phyloP scores from a whole-genome alignment of 1,139 yeast species.

The Lodderomyces pseudojiufengensis region DNA sequence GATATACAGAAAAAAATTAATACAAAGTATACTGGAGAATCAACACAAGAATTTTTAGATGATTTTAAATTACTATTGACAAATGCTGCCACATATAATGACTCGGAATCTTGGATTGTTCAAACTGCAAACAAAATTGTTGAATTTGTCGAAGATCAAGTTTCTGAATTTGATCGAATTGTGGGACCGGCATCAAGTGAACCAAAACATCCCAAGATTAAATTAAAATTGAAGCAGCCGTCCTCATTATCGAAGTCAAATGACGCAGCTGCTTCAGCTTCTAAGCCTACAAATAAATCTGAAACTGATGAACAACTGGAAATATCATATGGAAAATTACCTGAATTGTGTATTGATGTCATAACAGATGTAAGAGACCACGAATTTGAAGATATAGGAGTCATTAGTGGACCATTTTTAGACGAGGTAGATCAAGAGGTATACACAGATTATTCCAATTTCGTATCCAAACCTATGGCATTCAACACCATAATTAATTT shows the following conservation, averaged over 20 bases:
- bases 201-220: constrained; percentile 9
- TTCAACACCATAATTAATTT: constrained; percentile 43
- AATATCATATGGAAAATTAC: constrained; percentile 21
- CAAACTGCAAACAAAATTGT: constrained; percentile 45
- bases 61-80: constrained; percentile 57
- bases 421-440: constrained; percentile 53
- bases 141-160: constrained; percentile 43
- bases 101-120: constrained; percentile 59
- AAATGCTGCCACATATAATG: constrained; percentile 63
- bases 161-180: constrained; percentile 22
- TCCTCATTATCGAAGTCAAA: background rate
- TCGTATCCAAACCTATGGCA: constrained; percentile 56
- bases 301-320: constrained; percentile 7
- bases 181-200: constrained; percentile 7
- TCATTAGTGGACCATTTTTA: constrained; percentile 53
- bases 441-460: constrained; percentile 58
- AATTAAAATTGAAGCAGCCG: constrained; percentile 13
- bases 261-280: background rate
- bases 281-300: constrained; percentile 1
- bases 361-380: constrained; percentile 39
- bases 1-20: constrained; percentile 54
- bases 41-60: constrained; percentile 40
- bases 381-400: constrained; percentile 41
- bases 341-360: constrained; percentile 22
- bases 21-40: constrained; percentile 27